Evolutionary conservation across 23 red algal species (phyloP), one percentile per base, ranked within the genome.

Genomic region (Gracilariopsis chorda): DNA sequence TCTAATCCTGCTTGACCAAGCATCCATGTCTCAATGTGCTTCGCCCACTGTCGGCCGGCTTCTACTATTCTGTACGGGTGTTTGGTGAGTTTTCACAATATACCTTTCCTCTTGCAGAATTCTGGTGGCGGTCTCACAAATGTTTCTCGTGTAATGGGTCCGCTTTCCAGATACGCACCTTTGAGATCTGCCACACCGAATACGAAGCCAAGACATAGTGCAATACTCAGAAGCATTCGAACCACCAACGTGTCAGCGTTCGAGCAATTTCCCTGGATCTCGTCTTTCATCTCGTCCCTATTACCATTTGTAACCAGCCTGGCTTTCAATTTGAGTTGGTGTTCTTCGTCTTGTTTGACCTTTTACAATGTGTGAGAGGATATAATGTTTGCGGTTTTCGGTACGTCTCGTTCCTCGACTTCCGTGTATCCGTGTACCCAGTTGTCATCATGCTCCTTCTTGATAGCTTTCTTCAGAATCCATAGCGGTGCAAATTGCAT

Each of bases 301-400:
- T 68, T 68, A 9, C 4, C 17, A n/a, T n/a, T n/a, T n/a, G n/a
- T n/a, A n/a, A n/a, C n/a, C n/a, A n/a, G n/a, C n/a, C n/a, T n/a
- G n/a, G 35, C 59, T 59, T 86, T 86, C 12, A 69, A 60, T 19
- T 4, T 49, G 37, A 17, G 28, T 1, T 30, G 55, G 16, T 58
- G 17, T 17, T 86, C 61, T 28, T 49, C 40, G 55, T 86, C 81
- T 17, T 34, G 2, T 30, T 86, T 69, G 20, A 86, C 27, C 48
- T 86, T 86, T 39, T 86, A 86, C 34, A 86, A 14, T 17, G 60
- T 58, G 40, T 69, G 81, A 30, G 19, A 86, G 40, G 40, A 37
- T 33, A 86, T n/a, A n/a, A n/a, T 49, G 8, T 86, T 86, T 24
- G 81, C 81, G 13, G 27, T n/a, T 10, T 17, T 21, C 70, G 60